Evolutionary conservation across 2,329 filamentous ascomycete genomes (phyloP), one percentile per base, ranked within the genome.

Genomic region (Dothistroma septosporum): DNA sequence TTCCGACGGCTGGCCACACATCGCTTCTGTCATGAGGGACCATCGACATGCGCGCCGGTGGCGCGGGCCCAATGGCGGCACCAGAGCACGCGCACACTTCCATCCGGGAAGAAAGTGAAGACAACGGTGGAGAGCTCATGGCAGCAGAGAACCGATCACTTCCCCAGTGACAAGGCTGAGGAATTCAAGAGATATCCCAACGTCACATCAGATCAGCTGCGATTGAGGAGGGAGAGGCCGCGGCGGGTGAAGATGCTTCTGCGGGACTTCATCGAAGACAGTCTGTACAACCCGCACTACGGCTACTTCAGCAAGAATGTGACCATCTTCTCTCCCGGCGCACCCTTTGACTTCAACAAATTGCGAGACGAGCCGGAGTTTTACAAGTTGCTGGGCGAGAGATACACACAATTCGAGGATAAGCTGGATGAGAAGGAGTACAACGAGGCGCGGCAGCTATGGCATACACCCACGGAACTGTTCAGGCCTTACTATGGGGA

Each of bases 391-490:
- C 82, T 97, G 1, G 87, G 90, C 46, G 81, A 87, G 66, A 86
- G 91, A 64, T 99, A 97, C 75, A 89, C 86, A 52, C 86, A 90
- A 66, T 97, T 99, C 71, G 94, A 99, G 76, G 91, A 97, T 73
- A 79, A 81, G 22, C 84, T 99, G 60, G 95, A 99, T 74, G 84
- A 83, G 50, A 81, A 84, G 61, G 81, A 87, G 22, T 84, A 84
- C 52, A 85, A 90, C 78, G 85, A 89, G 53, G 88, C 90, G 46
- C 86, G 94, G 10, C 94, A 99, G 78, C 82, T 99, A 50, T 99
- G 94, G 94, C 95, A 99, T 76, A 99, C 94, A 12, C 94, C 95
- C 0, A 99, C 94, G 0, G 94, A 99, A 79, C 85, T 99, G 21
- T 99, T 99, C 79, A 86, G 91, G 33, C 94, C 95, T 0, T 95